Evolutionary conservation across 1,284 basidiomycete species (phyloP), one percentile per base, ranked within the genome.

Genomic region (Crepidotus sp.): DNA sequence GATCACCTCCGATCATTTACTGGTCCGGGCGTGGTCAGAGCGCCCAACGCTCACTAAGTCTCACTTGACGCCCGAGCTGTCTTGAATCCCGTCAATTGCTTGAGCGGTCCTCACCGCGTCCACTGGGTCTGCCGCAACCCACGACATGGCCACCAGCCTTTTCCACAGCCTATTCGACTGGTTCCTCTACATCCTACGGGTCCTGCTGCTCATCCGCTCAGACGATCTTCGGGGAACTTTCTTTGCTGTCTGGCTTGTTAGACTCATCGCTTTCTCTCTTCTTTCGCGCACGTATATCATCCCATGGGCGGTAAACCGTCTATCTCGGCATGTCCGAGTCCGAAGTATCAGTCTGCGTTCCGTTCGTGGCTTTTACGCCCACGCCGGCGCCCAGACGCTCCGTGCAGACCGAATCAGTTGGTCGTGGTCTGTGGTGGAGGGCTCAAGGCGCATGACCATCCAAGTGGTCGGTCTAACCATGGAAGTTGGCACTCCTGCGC

Each of bases 321-420:
- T 77, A 45, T 80, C 79, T 8, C 70, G 68, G 36, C 79, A 76
- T 52, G 64, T 86, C 48, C 76, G 76, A 15, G 69, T 84, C 22
- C 72, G 77, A 32, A 84, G 80, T 56, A 70, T 86, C 45, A 86
- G 84, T 57, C 63, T 83, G 32, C 74, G 81, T 41, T 87, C 84
- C 18, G 76, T 87, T 50, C 76, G 81, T 36, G 83, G 84, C 18
- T 65, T 87, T 27, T 84, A 81, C 61, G 70, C 84, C 46, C 70
- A 73, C 38, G 66, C 65, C 31, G 75, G 77, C 31, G 62, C 59
- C 40, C 64, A 69, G 42, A 75, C 70, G 30, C 73, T 74, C 62
- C 71, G 68, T 32, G 66, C 81, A 10, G 82, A 86, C 46, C 77
- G 84, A 41, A 73, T 86, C 40, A 73, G 77, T 30, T 76, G 79